Evolutionary conservation across 177 flowering plant species (phyloP), one percentile per base, ranked within the genome.

Genomic region (Vitis hybrid): DNA sequence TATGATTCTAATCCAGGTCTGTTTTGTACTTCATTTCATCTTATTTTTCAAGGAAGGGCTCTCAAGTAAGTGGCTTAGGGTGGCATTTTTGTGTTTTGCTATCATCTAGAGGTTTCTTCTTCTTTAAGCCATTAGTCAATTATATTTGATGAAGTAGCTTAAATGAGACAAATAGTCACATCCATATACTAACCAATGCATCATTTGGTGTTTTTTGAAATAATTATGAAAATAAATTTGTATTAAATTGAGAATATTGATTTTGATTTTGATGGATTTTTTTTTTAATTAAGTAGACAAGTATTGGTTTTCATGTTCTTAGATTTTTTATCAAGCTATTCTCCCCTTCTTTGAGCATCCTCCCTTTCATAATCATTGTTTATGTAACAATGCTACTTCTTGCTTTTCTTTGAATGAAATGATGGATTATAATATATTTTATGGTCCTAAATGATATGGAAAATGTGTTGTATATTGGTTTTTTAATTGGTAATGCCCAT

Each of bases 1-100:
- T 64, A 12, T 78, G 67, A 15, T 52, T 55, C 57, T n/a, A 19
- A 21, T 74, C 52, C 92, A 96, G 99, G 89, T 81, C 91, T 62
- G 82, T 81, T 58, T 76, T 93, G 74, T 89, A 84, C 84, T 96
- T 96, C 86, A 85, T 89, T 52, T 76, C 87, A n/a, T 85, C 93
- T 76, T 96, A 92, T 75, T 93, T 90, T 76, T 87, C 95, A 71
- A 80, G 86, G 66, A 86, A 80, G 79, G 87, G 84, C 71, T 88
- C 88, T 71, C 95, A 93, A 81, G 99, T 95, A 84, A 82, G 91
- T 79, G 11, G 30, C 52, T 69, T 56, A 3, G 14, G 12, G 46
- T 60, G 10, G 4, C 60, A 11, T 10, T 12, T 64, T 65, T 49
- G 30, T 40, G 9, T 55, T 55, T 52, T 52, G n/a, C 16, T 3